Evolutionary conservation across 1,139 yeast genomes (phyloP).

Genomic region (Suhomyces chickasaworum): DNA sequence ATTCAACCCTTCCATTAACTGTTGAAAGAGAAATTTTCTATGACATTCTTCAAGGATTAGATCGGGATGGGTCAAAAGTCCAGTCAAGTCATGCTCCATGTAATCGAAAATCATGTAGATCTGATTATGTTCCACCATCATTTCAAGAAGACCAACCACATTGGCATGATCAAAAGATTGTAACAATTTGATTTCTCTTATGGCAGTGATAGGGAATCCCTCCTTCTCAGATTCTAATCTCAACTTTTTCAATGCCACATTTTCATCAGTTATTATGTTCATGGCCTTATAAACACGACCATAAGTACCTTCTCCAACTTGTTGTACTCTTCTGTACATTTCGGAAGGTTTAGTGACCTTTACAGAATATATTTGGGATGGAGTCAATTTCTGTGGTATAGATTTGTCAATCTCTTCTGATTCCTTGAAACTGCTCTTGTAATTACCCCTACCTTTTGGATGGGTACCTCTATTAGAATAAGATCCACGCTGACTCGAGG

Average conservation of each 20-base stretch:
- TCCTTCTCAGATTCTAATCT: constrained; percentile 87
- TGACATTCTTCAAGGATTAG: constrained; percentile 64
- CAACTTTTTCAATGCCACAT: constrained; percentile 81
- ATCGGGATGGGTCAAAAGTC: constrained; percentile 77
- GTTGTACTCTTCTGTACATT: constrained; percentile 43
- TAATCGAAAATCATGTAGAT: constrained; percentile 92
- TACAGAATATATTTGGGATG: constrained; percentile 39
- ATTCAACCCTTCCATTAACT: constrained; percentile 75
- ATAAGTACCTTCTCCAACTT: constrained; percentile 55
- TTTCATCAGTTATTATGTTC: constrained; percentile 64
- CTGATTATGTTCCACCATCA: constrained; percentile 82
- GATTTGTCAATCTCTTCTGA: constrained; percentile 1
- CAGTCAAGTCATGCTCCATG: constrained; percentile 91
- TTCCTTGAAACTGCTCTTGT: constrained; percentile 1
- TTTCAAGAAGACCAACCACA: constrained; percentile 79
- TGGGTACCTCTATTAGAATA: constrained; percentile 5
- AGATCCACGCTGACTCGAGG: constrained; percentile 1
- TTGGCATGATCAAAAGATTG: constrained; percentile 87
- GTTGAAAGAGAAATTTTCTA: constrained; percentile 74
- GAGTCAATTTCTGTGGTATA: constrained; percentile 7
- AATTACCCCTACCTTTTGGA: constrained; percentile 2
- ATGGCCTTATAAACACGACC: constrained; percentile 58
- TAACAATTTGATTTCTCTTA: constrained; percentile 83
- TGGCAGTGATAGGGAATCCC: constrained; percentile 95
- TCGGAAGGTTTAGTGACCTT: constrained; percentile 30